Conservation (phyloP, 306 rosid genomes). For the Ochetophila trinervis region DNA sequence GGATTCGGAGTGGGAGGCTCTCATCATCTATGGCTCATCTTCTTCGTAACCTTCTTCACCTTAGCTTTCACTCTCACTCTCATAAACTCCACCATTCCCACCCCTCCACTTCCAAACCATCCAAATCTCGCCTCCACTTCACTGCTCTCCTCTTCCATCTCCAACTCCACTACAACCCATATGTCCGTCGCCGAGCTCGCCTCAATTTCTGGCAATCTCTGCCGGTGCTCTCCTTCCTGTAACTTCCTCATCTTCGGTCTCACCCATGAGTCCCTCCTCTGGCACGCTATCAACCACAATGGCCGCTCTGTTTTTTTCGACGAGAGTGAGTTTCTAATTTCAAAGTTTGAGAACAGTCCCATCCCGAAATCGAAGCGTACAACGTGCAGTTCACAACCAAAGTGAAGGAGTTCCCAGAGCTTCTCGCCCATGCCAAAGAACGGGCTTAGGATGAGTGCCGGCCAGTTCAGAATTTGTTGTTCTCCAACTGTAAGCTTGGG, state of each 20-base stretch:
- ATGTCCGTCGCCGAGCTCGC: slow-evolving; percentile 51
- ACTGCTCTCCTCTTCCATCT: slow-evolving; percentile 42
- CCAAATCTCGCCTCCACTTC: slow-evolving; percentile 14
- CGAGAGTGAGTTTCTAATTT: slow-evolving; percentile 65
- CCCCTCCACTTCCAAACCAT: slow-evolving; percentile 6
- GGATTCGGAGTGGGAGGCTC: background rate
- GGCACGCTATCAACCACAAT: slow-evolving; percentile 65
- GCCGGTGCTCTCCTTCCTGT: slow-evolving; percentile 36
- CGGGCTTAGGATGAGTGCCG: slow-evolving; percentile 44
- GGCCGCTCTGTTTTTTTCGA: slow-evolving; percentile 78
- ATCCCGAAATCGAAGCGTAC: slow-evolving; percentile 80
- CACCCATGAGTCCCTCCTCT: slow-evolving; percentile 83
- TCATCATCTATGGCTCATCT: slow-evolving; percentile 56
- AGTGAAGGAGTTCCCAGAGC: slow-evolving; percentile 40
- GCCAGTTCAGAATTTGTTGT: slow-evolving; percentile 82
- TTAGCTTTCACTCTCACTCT: slow-evolving; percentile 55
- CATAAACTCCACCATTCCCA: slow-evolving; percentile 41
- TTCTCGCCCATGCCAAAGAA: slow-evolving; percentile 43
- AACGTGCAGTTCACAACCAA: slow-evolving; percentile 65
- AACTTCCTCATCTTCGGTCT: slow-evolving; percentile 85
- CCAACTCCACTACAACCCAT: slow-evolving; percentile 33
- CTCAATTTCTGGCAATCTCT: slow-evolving; percentile 41
- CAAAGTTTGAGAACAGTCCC: slow-evolving; percentile 65
- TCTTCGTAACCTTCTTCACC: slow-evolving; percentile 57
- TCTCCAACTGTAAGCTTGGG: slow-evolving; percentile 85